Base-by-base conservation (phyloP, 352 stramenopile species). In the Globisporangium sylvaticum region DNA sequence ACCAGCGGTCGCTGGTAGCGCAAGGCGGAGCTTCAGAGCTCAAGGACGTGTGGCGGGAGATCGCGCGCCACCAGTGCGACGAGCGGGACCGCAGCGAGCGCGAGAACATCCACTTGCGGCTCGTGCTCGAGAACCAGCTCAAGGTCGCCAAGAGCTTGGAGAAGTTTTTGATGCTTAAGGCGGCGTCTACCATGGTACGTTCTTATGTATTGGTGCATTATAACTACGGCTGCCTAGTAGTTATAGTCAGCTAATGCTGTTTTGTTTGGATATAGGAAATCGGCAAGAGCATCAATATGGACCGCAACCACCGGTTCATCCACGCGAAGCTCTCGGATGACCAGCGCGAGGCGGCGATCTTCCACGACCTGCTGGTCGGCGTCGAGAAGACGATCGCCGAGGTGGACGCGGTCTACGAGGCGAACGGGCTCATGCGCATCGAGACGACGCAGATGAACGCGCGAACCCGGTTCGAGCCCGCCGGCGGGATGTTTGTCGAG, bases 91-190 rank as follows among this genome's bases (percentile, higher is more conserved):
- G 15, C n/a, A 56, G 72, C 7, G 77, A 88, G 61, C 71, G 69
- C 8, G 79, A 90, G 70, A 87, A 87, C 58, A 71, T 73, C 4
- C 77, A 74, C 8, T 71, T 90, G 8, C 84, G 82, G 55, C 70
- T 78, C 1, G 76, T 79, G 42, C 69, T 88, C 8, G 79, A 84
- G 54, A 73, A 68, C 1, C 79, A 87, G 64, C 69, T 85, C 57
- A 79, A 83, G 57, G 58, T 83, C 42, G 69, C 74, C n/a, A 74
- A 80, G 68, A 78, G 72, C 58, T 76, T 88, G 50, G 77, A 81
- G 62, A 59, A 42, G 7, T 63, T 55, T 9, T 22, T 55, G 48
- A 31, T 55, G 48, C 20, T 29, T 3, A 55, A 55, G 10, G 20
- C n/a, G 8, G 48, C 48, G 1, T 29, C 48, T 20, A 31, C 48